Base-by-base conservation (phyloP, 192 early-diverging fungal species). In the Polychytrium aggregatum region DNA sequence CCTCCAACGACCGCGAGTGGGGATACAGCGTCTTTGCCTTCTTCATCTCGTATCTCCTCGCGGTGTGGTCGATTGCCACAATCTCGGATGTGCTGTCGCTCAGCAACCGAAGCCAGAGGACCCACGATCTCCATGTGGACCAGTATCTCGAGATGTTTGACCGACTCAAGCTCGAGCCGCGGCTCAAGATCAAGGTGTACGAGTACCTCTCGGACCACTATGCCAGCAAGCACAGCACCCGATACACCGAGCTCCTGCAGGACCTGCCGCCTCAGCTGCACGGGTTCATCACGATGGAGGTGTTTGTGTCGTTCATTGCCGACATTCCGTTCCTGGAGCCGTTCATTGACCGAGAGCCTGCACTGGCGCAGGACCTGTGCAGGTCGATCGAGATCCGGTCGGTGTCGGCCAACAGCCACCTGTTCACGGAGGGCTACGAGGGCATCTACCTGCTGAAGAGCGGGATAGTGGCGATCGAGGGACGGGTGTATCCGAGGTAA, bases 91-190 rank as follows among this genome's bases (percentile, higher is more conserved):
- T 69, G 5, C 41, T 66, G 0, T 42, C 38, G 21, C 50, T 64
- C 4, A 66, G 63, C 26, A 54, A 41, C 33, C 33, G 53, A 4
- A 31, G 41, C 1, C 37, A 56, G 31, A 44, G 59, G 14, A 53
- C 46, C 30, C 62, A 74, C 26, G 71, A 74, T 50, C 48, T 74
- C 9, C 37, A 45, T 17, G 64, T 74, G 5, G 71, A 74, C 57
- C 63, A 66, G 41, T 74, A 74, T 37, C 56, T 74, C 34, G 63
- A 67, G 46, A 67, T 74, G 71, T 70, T 74, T 48, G 50, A 69
- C 20, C 48, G 59, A 6, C 41, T 74, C 17, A 59, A 63, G 33
- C 48, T 74, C n/a, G 64, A 74, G 22, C 29, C 36, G 21, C 50
- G 67, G 33, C 46, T 74, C 13, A 69, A 64, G 42, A 49, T 64